Evolutionary conservation across 176 grass and related monocot species (phyloP).

Genomic region (Calamus simplicifolius): DNA sequence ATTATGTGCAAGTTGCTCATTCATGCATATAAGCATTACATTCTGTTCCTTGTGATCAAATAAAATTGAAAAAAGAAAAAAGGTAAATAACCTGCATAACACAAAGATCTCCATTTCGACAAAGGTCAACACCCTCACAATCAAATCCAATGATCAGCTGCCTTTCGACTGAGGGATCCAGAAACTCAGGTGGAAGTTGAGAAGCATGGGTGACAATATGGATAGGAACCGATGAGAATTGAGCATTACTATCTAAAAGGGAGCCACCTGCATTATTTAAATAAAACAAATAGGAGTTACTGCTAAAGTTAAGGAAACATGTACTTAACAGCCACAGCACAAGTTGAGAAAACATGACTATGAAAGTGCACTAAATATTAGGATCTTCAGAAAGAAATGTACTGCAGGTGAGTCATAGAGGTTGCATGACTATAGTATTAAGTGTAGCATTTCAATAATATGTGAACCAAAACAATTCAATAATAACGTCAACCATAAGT

Average conservation of each 20-base stretch:
- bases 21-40: too few species aligned
- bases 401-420: too few species aligned
- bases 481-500: too few species aligned
- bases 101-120: slow-evolving; percentile 77
- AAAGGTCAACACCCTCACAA: slow-evolving; percentile 95
- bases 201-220: slow-evolving; percentile 54
- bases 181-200: slow-evolving; percentile 80
- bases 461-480: too few species aligned
- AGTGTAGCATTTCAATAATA: too few species aligned
- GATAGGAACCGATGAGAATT: slow-evolving; percentile 38
- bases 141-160: slow-evolving; percentile 76
- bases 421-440: too few species aligned
- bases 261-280: slow-evolving; percentile 8
- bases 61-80: slow-evolving; percentile 1
- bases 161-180: slow-evolving; percentile 53
- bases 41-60: too few species aligned
- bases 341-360: too few species aligned
- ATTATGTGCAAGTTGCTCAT: too few species aligned
- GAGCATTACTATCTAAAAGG: slow-evolving; percentile 31
- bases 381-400: too few species aligned
- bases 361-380: too few species aligned
- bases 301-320: not conserved
- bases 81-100: slow-evolving; percentile 83
- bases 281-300: not conserved
- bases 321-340: too few species aligned